Conservation (phyloP, 768 basidiomycete species). For the Harrya chromipes region DNA sequence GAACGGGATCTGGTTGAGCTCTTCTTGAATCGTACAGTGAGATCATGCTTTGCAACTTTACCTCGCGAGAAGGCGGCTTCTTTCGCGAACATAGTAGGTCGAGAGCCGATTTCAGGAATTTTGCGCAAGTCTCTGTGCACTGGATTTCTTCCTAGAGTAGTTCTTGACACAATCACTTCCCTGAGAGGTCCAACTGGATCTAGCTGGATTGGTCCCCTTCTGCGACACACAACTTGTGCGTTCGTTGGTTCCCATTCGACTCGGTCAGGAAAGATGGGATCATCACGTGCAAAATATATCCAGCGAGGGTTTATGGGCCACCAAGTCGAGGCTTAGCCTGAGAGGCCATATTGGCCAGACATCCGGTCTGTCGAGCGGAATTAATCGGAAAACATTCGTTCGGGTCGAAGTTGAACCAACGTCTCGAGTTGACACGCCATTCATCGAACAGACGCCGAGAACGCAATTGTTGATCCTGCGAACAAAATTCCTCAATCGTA, state of each 20-base stretch:
- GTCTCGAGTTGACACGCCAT: constrained; percentile 27
- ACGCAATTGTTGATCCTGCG: constrained; percentile 2
- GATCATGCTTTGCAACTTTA: constrained; percentile 31
- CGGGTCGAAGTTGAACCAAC: constrained; percentile 29
- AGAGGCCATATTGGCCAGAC: constrained; percentile 5
- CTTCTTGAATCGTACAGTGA: constrained; percentile 16
- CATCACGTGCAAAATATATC: constrained; percentile 30
- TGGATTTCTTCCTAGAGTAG: neutral
- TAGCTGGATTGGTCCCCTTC: constrained; percentile 35
- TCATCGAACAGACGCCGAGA: neutral
- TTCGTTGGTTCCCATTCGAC: constrained; percentile 27
- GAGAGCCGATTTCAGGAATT: neutral
- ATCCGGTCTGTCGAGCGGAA: constrained; percentile 22
- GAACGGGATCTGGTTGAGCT: too few relatives aligned
- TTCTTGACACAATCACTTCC: constrained; percentile 34
- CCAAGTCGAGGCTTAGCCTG: constrained; percentile 10
- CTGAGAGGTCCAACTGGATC: constrained; percentile 38
- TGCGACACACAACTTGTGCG: constrained; percentile 33
- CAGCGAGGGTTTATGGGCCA: constrained; percentile 13
- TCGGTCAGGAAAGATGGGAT: constrained; percentile 25
- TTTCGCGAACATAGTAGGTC: constrained; percentile 7
- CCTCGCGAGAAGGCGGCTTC: constrained; percentile 20
- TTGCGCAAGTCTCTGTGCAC: neutral
- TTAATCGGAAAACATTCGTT: constrained; percentile 35
- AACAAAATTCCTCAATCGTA: constrained; percentile 19